phyloP scores from a whole-genome alignment of 2,329 filamentous ascomycete genomes.

The Harringtonia aguacate region DNA sequence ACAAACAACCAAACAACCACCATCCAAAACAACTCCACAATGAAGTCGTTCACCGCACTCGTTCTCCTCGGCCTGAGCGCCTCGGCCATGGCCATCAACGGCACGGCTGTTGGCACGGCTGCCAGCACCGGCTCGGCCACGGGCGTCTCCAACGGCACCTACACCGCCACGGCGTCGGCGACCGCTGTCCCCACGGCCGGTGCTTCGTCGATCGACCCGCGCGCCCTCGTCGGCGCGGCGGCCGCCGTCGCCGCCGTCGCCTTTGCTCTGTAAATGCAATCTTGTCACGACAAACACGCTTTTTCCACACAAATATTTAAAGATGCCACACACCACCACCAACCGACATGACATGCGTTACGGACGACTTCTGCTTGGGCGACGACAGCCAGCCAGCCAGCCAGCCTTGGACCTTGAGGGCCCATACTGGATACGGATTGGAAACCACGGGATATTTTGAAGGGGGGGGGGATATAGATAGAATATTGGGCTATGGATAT shows the following conservation, averaged over 20 bases:
- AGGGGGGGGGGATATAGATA: background rate
- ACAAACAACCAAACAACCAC: background rate
- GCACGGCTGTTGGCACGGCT: background rate
- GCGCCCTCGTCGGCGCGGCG: slow-evolving; percentile 8
- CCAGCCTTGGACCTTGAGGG: no score
- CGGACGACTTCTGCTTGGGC: no score
- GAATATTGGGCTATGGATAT: background rate
- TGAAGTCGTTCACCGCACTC: slow-evolving; percentile 9
- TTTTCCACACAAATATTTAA: background rate
- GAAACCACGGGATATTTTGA: background rate
- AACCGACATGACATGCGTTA: background rate
- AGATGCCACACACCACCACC: background rate
- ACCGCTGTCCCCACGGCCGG: slow-evolving; percentile 7
- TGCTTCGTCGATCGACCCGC: slow-evolving; percentile 5
- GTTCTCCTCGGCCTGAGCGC: slow-evolving; percentile 6
- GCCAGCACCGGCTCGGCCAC: background rate
- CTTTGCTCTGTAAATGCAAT: slow-evolving; percentile 9
- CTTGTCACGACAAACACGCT: background rate
- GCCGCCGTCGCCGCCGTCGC: slow-evolving; percentile 12
- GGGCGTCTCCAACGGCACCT: slow-evolving; percentile 2
- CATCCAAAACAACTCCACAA: slow-evolving; percentile 1
- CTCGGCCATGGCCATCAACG: slow-evolving; percentile 1
- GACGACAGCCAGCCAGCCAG: no score
- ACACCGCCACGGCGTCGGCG: background rate
- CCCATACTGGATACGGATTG: no score